phyloP scores from a whole-genome alignment of 768 basidiomycete genomes.

The Exsudoporus frostii region DNA sequence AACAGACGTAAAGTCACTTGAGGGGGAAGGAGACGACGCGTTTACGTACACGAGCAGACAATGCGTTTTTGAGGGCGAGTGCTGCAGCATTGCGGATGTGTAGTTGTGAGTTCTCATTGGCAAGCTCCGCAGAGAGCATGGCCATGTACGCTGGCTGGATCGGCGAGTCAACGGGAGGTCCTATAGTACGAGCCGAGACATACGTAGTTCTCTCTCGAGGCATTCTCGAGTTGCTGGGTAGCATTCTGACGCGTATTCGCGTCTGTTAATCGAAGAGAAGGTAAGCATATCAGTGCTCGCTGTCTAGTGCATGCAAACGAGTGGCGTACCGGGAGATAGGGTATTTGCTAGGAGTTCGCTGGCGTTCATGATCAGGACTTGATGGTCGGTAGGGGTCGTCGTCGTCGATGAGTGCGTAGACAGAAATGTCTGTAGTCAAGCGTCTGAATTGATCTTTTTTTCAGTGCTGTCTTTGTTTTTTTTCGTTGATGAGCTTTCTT shows the following conservation, averaged over 20 bases:
- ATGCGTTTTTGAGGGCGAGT: constrained; percentile 92
- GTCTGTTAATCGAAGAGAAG: constrained; percentile 49
- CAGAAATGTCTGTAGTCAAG: constrained; percentile 13
- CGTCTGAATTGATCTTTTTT: constrained; percentile 13
- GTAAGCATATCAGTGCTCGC: constrained; percentile 28
- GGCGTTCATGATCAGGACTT: constrained; percentile 72
- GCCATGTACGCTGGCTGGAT: constrained; percentile 87
- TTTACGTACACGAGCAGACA: constrained; percentile 80
- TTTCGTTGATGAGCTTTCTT: neutral
- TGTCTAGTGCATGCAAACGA: constrained; percentile 27
- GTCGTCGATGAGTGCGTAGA: constrained; percentile 21
- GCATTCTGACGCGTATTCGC: constrained; percentile 88
- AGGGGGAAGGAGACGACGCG: constrained; percentile 17
- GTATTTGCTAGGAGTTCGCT: constrained; percentile 89
- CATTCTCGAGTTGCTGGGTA: constrained; percentile 83
- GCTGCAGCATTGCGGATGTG: constrained; percentile 95
- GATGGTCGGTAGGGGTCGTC: constrained; percentile 22
- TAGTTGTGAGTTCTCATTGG: constrained; percentile 63
- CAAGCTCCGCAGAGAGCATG: constrained; percentile 83
- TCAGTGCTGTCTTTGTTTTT: constrained; percentile 1
- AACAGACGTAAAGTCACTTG: constrained; percentile 15
- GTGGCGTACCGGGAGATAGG: constrained; percentile 77
- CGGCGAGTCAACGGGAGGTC: constrained; percentile 10
- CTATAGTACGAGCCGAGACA: constrained; percentile 30
- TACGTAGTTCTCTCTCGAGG: constrained; percentile 87